Evolutionary conservation across 2,329 filamentous ascomycete species (phyloP), one percentile per base, ranked within the genome.

Genomic region (Waltergamsia citrina): DNA sequence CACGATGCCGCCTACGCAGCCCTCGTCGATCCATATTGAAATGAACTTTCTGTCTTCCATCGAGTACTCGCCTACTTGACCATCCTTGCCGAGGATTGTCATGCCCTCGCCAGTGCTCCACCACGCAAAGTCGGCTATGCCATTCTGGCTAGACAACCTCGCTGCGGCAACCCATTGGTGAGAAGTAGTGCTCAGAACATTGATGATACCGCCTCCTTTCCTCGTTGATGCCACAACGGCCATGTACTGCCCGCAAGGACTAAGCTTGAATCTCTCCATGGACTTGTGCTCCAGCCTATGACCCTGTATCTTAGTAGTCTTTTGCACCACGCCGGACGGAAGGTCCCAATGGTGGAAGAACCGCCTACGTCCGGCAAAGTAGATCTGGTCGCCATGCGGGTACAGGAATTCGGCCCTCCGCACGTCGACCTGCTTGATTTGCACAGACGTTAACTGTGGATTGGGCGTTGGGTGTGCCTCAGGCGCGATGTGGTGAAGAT

Each of bases 291-390:
- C 85, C 36, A 84, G 71, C 43, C 79, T 68, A 45, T 87, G 81
- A 41, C 87, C 76, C 51, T 82, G 74, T 38, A 92, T 64, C 52
- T 82, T 69, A 45, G 75, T 78, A 29, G 94, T 74, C 59, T 94
- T 94, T 49, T 90, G 82, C 32, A 98, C 78, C 10, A 69, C 65
- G 28, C 92, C 92, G 1, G 81, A 80, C 28, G 81, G 67, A 17
- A 98, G 71, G 49, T 96, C 81, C 92, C 92, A 98, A 44, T 82
- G 79, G 60, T 96, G 92, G 59, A 96, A 95, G 64, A 87, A 96
- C 42, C 79, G 79, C 32, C 92, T 77, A 23, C 90, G 81, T 24
- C 88, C 88, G 14, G 87, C 83, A 39, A 95, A 84, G 56, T 94
- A 85, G 44, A 98, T 82, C 46, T 81, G 81, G 41, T 82, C 78